Base-by-base conservation (phyloP, 495 filamentous ascomycete genomes). In the Darksidea phi region DNA sequence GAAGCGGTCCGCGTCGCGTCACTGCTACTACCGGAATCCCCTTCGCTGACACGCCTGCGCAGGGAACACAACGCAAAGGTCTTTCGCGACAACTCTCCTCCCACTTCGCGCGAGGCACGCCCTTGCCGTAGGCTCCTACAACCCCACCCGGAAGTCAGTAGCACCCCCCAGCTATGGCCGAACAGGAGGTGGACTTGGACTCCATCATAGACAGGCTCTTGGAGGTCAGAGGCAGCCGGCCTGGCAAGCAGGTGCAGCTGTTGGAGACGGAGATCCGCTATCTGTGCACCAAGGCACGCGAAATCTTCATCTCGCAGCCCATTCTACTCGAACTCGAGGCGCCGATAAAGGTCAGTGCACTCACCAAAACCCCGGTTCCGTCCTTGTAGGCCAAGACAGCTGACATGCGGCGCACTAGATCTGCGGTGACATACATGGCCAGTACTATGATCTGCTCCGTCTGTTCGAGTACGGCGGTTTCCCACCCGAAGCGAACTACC, bases 231-330 rank as follows among this genome's bases (percentile, higher is more conserved):
- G 94, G 94, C 70, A 97, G 93, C 82, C 84, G 94, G 73, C 94
- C 94, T 53, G 94, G 94, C 64, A 98, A 98, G 79, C 94, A 97
- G 77, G 95, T 98, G 41, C 94, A 98, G 76, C 84, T 98, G 62
- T 79, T 96, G 63, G 94, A 98, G 74, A 86, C 90, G 54, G 95
- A 98, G 80, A 98, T 98, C 67, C 89, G 94, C 69, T 96, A 86
- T 79, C 86, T 98, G 64, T 98, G 94, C 84, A 97, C 94, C 69
- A 98, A 97, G 80, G 92, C 94, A 38, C 88, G 94, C 60, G 94
- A 98, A 78, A 98, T 98, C 69, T 98, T 98, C 81, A 98, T 98
- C 76, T 97, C 92, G 54, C 94, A 98, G 82, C 94, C 94, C 59
- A 98, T 98, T 69, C 79, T 98, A 64, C 83, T 98, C 54, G 94